These are phyloP conservation scores for Hypoxylon sp. DNA, from an alignment of 2,329 filamentous ascomycete species.

Conservation along the genomic window DNA sequence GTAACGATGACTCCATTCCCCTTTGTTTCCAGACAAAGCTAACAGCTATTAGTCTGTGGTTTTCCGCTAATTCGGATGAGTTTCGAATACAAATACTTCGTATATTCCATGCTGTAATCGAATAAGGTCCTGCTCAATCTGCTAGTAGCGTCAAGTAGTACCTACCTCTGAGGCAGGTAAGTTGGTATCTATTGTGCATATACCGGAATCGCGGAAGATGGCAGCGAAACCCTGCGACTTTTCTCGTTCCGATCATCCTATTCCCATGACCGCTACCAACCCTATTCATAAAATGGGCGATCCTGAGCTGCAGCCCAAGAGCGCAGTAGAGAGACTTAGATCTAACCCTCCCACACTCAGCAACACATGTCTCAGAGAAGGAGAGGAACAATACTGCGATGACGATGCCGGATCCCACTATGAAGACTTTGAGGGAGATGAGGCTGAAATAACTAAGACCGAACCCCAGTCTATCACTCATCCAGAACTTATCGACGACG, in stretches of 20 bases:
- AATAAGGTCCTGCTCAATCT: neutral
- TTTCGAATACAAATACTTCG: neutral
- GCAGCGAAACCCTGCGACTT: neutral
- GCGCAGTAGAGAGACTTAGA: neutral
- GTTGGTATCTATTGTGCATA: neutral
- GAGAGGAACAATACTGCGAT: constrained; percentile 1
- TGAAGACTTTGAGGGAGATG: constrained; percentile 15
- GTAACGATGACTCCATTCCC: neutral
- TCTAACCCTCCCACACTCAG: neutral
- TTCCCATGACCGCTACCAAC: neutral
- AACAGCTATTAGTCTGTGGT: neutral
- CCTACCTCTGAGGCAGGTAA: neutral
- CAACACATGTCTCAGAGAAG: neutral
- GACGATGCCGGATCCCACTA: constrained; percentile 29
- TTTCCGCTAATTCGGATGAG: neutral
- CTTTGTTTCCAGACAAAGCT: neutral
- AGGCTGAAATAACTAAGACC: neutral
- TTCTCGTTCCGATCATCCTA: neutral
- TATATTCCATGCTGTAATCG: neutral
- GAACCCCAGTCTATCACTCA: neutral
- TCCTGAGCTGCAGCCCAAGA: constrained; percentile 1
- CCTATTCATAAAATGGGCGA: neutral
- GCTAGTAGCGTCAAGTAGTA: neutral
- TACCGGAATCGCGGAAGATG: constrained; percentile 1
- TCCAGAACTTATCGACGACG: neutral